Percentiles rank a stretch among this genome's conserved stretches.
phyloP scores from a whole-genome alignment of 1,139 yeast genomes.

The Geotrichum carabidarum region DNA sequence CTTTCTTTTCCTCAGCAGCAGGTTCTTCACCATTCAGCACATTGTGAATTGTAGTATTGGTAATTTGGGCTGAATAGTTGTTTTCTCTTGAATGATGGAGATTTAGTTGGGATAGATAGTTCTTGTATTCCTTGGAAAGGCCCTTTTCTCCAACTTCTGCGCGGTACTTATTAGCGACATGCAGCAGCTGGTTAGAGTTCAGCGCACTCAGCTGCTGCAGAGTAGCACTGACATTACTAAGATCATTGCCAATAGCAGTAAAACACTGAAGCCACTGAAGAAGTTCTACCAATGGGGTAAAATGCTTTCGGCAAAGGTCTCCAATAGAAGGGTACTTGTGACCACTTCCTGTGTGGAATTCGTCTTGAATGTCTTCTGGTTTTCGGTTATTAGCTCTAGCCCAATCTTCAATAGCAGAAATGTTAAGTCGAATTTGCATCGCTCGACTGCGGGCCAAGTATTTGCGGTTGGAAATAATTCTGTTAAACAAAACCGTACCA shows the following conservation, averaged over 20 bases:
- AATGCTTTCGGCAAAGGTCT: conserved; percentile 57
- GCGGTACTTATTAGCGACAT: conserved; percentile 68
- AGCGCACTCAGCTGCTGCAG: conserved; percentile 45
- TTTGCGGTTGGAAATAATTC: conserved; percentile 57
- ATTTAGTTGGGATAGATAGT: conserved; percentile 34
- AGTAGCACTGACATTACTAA: conserved; percentile 51
- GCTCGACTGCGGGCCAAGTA: conserved; percentile 80
- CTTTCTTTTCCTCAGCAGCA: conserved; percentile 14
- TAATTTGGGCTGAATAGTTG: conserved; percentile 24
- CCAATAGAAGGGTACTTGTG: conserved; percentile 35
- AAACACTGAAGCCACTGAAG: conserved; percentile 89
- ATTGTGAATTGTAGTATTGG: conserved; percentile 17
- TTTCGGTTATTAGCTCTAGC: conserved; percentile 68
- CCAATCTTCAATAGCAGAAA: conserved; percentile 92
- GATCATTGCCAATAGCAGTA: conserved; percentile 58
- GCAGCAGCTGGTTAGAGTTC: conserved; percentile 65
- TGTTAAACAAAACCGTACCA: conserved; percentile 67
- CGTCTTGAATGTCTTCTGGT: conserved; percentile 40
- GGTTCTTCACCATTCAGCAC: conserved; percentile 18
- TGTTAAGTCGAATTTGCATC: conserved; percentile 78
- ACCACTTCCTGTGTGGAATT: conserved; percentile 31
- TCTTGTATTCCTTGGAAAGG: conserved; percentile 38
- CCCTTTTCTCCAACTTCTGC: conserved; percentile 74
- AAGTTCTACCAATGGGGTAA: conserved; percentile 71
- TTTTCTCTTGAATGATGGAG: conserved; percentile 30